phyloP scores from a whole-genome alignment of 192 early-diverging fungal species.

The Chytriomyces hyalinus region DNA sequence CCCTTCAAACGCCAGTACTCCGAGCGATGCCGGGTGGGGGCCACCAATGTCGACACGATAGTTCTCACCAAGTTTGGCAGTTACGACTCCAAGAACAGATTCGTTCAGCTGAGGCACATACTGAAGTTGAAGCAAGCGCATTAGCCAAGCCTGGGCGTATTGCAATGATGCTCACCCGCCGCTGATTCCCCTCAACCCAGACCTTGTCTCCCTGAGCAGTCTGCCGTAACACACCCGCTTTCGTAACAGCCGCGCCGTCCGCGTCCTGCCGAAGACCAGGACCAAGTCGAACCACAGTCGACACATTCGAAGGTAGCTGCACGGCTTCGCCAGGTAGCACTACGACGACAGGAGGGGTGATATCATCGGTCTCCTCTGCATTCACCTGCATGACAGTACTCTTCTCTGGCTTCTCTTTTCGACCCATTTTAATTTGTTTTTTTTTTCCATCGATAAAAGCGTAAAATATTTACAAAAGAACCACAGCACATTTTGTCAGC shows the following conservation, averaged over 20 bases:
- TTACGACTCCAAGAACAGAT: conserved; percentile 84
- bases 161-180: conserved; percentile 58
- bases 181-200: conserved; percentile 85
- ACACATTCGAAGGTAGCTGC: conserved; percentile 15
- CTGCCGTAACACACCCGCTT: conserved; percentile 76
- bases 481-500: too few relatives aligned
- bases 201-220: conserved; percentile 57
- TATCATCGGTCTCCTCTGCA: conserved; percentile 2
- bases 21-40: conserved; percentile 81
- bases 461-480: too few relatives aligned
- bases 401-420: conserved; percentile 37
- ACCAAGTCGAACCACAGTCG: conserved; percentile 66
- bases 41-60: conserved; percentile 95
- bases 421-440: too few relatives aligned
- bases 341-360: conserved; percentile 14
- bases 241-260: conserved; percentile 68
- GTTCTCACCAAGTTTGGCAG: conserved; percentile 65
- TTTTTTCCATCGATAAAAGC: too few relatives aligned
- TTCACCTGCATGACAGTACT: conserved; percentile 24
- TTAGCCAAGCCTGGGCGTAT: neutral
- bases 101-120: conserved; percentile 89
- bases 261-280: conserved; percentile 78
- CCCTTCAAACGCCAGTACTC: conserved; percentile 88
- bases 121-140: conserved; percentile 42
- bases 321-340: conserved; percentile 22